Evolutionary conservation across 2,329 filamentous ascomycete genomes (phyloP).

Genomic region (Alternaria triticimaculans): DNA sequence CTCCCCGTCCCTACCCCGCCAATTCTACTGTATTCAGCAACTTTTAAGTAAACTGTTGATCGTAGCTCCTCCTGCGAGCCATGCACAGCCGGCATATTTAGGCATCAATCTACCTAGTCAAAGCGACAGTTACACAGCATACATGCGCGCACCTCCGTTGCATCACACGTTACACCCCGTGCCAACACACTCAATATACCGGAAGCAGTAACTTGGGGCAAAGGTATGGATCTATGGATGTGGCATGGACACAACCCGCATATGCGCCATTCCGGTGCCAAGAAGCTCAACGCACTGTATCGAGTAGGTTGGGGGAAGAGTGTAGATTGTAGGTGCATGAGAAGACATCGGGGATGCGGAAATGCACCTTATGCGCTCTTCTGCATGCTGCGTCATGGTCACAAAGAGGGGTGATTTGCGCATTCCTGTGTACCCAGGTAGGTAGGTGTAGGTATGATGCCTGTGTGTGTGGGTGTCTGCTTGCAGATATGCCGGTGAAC

Average conservation of each 20-base stretch:
- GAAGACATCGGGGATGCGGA: not conserved
- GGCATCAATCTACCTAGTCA: not conserved
- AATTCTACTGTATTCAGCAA: not conserved
- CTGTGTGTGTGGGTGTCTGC: not conserved
- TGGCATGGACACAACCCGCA: not conserved
- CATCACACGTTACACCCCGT: not conserved
- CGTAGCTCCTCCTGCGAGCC: not conserved
- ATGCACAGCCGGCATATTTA: not conserved
- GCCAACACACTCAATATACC: not conserved
- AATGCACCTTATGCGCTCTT: not conserved
- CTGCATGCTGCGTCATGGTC: not conserved
- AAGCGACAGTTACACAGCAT: not conserved
- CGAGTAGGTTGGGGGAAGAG: not conserved
- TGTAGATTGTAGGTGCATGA: not conserved
- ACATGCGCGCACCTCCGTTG: not conserved
- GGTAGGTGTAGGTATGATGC: not conserved
- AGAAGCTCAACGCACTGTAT: not conserved
- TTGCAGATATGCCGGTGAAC: not conserved
- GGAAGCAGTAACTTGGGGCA: not conserved
- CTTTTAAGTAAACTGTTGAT: not conserved
- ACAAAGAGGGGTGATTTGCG: not conserved
- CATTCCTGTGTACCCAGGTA: not conserved
- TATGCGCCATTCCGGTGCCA: not conserved
- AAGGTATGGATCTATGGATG: not conserved
- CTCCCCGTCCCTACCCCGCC: not conserved